A percentile compares a stretch with the other conserved stretches of the same genome.
phyloP scores from a whole-genome alignment of 2,329 filamentous ascomycete genomes.

The Fusarium verrucosum region DNA sequence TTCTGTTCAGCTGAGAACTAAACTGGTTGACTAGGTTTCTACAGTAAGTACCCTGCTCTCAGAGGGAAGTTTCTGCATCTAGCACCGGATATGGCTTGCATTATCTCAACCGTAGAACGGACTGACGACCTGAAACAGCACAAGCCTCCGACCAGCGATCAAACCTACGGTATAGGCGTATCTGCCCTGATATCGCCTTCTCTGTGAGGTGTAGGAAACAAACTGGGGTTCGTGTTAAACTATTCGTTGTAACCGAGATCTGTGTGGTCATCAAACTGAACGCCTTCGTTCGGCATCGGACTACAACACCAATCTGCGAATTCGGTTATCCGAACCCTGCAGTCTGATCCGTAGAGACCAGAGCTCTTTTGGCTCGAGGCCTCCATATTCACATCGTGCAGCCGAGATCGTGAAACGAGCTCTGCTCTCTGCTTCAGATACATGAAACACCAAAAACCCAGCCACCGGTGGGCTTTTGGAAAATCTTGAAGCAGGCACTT shows the following conservation, averaged over 20 bases:
- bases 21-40: neutral
- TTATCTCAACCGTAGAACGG: conserved; percentile 23
- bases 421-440: conserved; percentile 32
- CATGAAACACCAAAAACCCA: conserved; percentile 40
- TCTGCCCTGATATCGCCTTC: conserved; percentile 15
- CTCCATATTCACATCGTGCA: conserved; percentile 24
- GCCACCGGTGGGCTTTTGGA: conserved; percentile 42
- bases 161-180: conserved; percentile 22
- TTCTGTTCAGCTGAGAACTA: conserved; percentile 10
- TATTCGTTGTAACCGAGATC: conserved; percentile 16
- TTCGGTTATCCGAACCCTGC: conserved; percentile 5
- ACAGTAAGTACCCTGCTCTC: conserved; percentile 3
- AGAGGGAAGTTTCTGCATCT: conserved; percentile 9
- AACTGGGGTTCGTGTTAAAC: conserved; percentile 13
- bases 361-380: neutral
- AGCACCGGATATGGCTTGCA: conserved; percentile 27
- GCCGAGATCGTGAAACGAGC: conserved; percentile 34
- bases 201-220: conserved; percentile 12
- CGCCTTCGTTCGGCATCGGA: neutral
- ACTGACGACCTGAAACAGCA: conserved; percentile 38
- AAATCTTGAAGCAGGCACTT: conserved; percentile 36
- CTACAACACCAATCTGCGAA: neutral
- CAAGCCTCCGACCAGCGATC: conserved; percentile 22
- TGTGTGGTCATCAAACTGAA: conserved; percentile 1
- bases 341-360: neutral